A percentile compares a stretch with the other conserved stretches of the same genome.
Conservation (phyloP, 345 rosid species). For the Ceriops zippeliana region DNA sequence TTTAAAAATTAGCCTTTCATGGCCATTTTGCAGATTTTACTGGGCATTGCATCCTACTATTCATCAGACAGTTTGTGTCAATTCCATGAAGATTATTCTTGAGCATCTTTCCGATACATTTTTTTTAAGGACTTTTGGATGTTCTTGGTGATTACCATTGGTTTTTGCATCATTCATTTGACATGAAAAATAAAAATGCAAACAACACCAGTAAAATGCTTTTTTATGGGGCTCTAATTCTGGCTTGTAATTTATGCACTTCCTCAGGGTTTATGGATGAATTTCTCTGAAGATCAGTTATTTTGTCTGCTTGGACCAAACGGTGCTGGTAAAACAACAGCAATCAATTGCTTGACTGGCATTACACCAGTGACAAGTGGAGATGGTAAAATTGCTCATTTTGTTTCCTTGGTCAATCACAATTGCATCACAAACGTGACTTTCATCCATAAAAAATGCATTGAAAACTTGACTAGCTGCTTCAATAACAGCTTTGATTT, state of each 20-base stretch:
- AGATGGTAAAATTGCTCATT: slow-evolving; percentile 53
- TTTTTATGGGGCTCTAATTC: neutral
- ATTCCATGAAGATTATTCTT: no score
- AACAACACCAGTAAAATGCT: neutral
- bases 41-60: no score
- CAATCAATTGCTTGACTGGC: slow-evolving; percentile 81
- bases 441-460: neutral
- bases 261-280: slow-evolving; percentile 75
- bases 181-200: no score
- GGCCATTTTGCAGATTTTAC: no score
- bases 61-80: no score
- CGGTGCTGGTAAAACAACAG: slow-evolving; percentile 94
- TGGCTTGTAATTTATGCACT: slow-evolving; percentile 12
- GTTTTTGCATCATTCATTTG: no score
- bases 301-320: slow-evolving; percentile 98
- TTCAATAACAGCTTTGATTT: slow-evolving; percentile 58
- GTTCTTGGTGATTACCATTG: no score
- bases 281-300: slow-evolving; percentile 72
- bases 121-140: no score
- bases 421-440: neutral
- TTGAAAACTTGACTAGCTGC: slow-evolving; percentile 2
- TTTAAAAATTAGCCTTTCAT: no score
- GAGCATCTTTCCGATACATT: no score
- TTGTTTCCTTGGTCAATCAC: neutral
- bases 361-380: slow-evolving; percentile 72